Base-by-base conservation (phyloP, 2,329 filamentous ascomycete species). In the Colletotrichum gloeosporioides region DNA sequence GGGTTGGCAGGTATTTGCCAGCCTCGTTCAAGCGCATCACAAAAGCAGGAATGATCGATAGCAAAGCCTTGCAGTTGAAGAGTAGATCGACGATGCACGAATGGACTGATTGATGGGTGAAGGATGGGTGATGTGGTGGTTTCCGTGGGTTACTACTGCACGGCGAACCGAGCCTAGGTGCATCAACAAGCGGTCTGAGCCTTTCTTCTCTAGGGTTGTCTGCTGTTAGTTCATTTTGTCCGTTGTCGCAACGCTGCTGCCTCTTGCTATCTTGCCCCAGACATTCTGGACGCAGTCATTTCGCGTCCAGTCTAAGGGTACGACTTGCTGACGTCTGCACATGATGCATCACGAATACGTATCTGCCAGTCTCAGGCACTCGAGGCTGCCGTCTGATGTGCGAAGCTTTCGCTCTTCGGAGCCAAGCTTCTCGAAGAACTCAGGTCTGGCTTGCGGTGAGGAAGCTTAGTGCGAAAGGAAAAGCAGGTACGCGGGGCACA, bases 141-240 rank as follows among this genome's bases (percentile, higher is more conserved):
- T 65, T 70, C 53, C 49, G 34, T 55, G 64, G 44, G 61, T 59
- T 75, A 75, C 65, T 75, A 75, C 62, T 71, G 75, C 66, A 75
- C 22, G 25, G 34, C 34, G 71, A 39, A 75, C 72, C 71, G 75
- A 71, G 53, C 66, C 66, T 74, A 66, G 71, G 27, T 71, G 75
- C 71, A 71, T 72, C 29, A 39, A 57, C 66, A 76, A 31, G 57
- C 75, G 71, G 67, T 77, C 75, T 71, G 53, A 77, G 67, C 8
- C 44, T 66, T 66, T 62, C 34, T 64, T 64, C 13, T 27, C 39
- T 25, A 12, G 62, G 22, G 15, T 29, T 36, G 62, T 18, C 36
- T n/a, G 22, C 16, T 22, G 22, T 27, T 57, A 27, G 7, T 55
- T 70, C 32, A 16, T 62, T 29, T 34, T 25, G 32, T 15, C 13